Evolutionary conservation across 2,329 filamentous ascomycete species (phyloP), one percentile per base, ranked within the genome.

Genomic region (Scedosporium dehoogii): DNA sequence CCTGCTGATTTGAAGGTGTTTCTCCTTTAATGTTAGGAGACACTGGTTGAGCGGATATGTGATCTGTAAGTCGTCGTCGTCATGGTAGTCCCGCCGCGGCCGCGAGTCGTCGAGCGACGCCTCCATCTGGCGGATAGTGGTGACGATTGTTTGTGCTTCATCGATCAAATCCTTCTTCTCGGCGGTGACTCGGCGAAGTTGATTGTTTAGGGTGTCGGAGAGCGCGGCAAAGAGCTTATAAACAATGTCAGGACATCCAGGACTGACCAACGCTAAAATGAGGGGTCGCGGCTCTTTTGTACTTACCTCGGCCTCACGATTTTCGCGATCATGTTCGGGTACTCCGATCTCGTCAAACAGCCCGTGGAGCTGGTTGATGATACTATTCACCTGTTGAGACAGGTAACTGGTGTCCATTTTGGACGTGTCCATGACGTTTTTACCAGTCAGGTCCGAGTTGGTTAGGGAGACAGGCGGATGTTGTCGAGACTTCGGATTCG

Each of bases 301-400:
- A 59, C 82, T 71, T 79, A 96, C 92, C 86, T 97, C 91, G 72
- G 90, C 85, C 73, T 97, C 93, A 70, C 94, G 84, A 59, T 85
- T 82, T 72, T 97, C 92, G 71, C 94, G 89, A 75, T 97, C 94
- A 85, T 96, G 92, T 70, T 80, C 86, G 29, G 93, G 85, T n/a
- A 99, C 90, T 64, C 94, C 94, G 71, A 99, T 99, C 73, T 99
- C 93, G 74, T 99, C 94, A 71, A 97, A 99, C 63, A 97, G 84
- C 67, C 89, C 90, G 76, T 97, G 93, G 65, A 99, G 84, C 76
- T 97, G 92, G 74, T 85, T 86, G 73, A 97, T 92, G 72, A 96
- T 97, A 70, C 85, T 91, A 68, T 91, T 94, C 77, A 99, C 91
- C 84, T 97, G 94, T 74, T 96, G 91, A 69, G 91, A 90, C 72